Evolutionary conservation across 2,329 filamentous ascomycete species (phyloP).

Genomic region (Talaromyces islandicus): DNA sequence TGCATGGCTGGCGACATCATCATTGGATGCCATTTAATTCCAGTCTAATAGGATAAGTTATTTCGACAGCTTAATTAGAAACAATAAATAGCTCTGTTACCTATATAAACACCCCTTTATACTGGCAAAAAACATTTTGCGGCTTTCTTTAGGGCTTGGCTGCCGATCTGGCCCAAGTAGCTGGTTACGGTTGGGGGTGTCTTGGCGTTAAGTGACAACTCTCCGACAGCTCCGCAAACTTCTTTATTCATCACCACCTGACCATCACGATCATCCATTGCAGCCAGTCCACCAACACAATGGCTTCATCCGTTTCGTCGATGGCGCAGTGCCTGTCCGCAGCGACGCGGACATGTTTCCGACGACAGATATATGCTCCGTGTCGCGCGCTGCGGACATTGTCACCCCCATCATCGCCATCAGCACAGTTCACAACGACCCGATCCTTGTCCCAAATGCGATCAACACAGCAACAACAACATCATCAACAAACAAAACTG

Average conservation of each 20-base stretch:
- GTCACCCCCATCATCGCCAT: no score
- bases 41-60: no score
- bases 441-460: not conserved
- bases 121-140: no score
- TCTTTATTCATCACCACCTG: not conserved
- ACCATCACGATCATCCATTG: not conserved
- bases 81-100: no score
- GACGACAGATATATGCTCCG: not conserved
- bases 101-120: no score
- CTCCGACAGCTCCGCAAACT: not conserved
- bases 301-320: not conserved
- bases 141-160: no score
- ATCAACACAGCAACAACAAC: conserved; percentile 4
- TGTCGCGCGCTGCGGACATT: not conserved
- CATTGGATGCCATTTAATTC: no score
- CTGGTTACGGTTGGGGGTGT: no score
- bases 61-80: no score
- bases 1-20: no score
- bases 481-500: conserved; percentile 8
- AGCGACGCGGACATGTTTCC: not conserved
- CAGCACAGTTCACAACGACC: not conserved
- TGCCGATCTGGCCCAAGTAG: no score
- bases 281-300: not conserved
- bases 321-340: not conserved
- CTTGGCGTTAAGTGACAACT: no score